These are phyloP conservation scores for Pseudopyricularia javanii DNA, from an alignment of 2,329 filamentous ascomycete species.

Conservation along the genomic window DNA sequence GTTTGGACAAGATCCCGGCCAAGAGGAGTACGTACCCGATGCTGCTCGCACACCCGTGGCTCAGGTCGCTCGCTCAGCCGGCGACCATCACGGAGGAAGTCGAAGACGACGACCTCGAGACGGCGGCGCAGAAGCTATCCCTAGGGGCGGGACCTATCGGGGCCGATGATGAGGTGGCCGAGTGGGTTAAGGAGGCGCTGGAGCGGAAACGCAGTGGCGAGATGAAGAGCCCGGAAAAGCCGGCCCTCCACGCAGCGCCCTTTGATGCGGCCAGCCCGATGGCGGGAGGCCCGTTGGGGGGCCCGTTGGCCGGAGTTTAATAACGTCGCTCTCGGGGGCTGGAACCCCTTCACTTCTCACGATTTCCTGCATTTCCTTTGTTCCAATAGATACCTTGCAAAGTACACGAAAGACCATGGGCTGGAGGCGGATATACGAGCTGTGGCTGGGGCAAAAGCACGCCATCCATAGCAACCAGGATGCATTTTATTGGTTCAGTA, in stretches of 20 bases:
- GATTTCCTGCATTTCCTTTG: too few species aligned
- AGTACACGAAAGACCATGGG: too few species aligned
- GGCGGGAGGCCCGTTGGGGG: slow-evolving; percentile 22
- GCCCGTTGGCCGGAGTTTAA: neutral
- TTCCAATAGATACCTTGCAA: too few species aligned
- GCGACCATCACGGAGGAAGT: slow-evolving; percentile 22
- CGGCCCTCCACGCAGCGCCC: slow-evolving; percentile 78
- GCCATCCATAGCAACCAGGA: too few species aligned
- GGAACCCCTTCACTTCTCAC: too few species aligned
- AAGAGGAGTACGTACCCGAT: slow-evolving; percentile 89
- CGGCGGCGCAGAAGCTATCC: slow-evolving; percentile 10
- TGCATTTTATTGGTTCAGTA: too few species aligned
- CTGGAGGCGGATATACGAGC: too few species aligned
- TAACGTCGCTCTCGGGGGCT: too few species aligned
- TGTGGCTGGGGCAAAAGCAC: too few species aligned
- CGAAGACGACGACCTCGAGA: slow-evolving; percentile 18
- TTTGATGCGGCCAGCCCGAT: slow-evolving; percentile 58
- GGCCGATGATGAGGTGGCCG: slow-evolving; percentile 70
- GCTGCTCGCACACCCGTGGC: slow-evolving; percentile 82
- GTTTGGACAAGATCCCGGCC: slow-evolving; percentile 84
- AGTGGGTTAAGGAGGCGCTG: slow-evolving; percentile 68
- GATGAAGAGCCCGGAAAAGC: slow-evolving; percentile 42
- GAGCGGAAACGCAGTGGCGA: slow-evolving; percentile 50
- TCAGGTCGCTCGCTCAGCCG: slow-evolving; percentile 29
- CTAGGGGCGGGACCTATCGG: slow-evolving; percentile 16